Evolutionary conservation across 108 stramenopile species (phyloP).

Genomic region (Schizochytrium sp.): DNA sequence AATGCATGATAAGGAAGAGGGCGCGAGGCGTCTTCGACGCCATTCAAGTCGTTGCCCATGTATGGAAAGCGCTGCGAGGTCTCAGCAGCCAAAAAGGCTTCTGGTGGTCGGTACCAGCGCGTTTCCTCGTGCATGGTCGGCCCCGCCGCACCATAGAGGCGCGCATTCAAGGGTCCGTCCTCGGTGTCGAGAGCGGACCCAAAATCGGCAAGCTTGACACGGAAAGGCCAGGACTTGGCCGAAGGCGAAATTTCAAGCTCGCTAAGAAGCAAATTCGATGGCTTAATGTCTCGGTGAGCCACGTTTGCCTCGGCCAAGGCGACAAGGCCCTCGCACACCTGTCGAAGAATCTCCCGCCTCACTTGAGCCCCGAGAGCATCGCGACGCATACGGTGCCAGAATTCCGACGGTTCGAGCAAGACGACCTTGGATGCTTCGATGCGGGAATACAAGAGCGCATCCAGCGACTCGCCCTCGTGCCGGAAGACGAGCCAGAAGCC

Average conservation of each 20-base stretch:
- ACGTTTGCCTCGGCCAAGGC: background rate
- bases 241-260: background rate
- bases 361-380: background rate
- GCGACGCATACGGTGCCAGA: slow-evolving; percentile 15
- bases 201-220: background rate
- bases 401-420: background rate
- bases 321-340: background rate
- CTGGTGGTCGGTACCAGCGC: background rate
- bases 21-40: background rate
- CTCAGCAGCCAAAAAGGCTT: background rate
- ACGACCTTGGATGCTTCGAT: background rate
- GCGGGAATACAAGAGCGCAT: background rate
- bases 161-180: background rate
- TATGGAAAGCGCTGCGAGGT: background rate
- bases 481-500: background rate
- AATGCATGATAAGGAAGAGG: background rate
- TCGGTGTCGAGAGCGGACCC: background rate
- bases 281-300: slow-evolving; percentile 12
- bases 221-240: background rate
- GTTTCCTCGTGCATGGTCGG: background rate
- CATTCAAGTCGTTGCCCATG: background rate
- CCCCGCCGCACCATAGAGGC: background rate
- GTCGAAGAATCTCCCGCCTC: background rate
- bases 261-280: background rate
- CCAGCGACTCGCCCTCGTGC: background rate